phyloP scores from a whole-genome alignment of 202 grass and related monocot genomes.

The Digitaria exilis region DNA sequence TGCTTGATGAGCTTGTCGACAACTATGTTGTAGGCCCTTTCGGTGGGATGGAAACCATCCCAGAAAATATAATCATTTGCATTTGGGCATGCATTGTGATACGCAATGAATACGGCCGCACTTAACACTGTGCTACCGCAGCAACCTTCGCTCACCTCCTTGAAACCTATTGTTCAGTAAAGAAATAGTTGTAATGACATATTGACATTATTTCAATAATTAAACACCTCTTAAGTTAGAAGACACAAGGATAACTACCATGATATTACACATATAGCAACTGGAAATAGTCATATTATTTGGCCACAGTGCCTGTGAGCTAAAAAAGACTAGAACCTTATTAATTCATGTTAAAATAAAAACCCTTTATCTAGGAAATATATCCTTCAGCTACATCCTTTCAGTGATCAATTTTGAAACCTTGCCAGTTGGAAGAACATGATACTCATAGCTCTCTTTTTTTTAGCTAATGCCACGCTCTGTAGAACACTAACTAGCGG shows the following conservation, averaged over 20 bases:
- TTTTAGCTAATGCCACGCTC: too few species aligned
- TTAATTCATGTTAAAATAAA: too few species aligned
- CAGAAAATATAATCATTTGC: slow-evolving; percentile 62
- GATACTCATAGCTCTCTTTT: too few species aligned
- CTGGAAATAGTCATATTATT: neutral
- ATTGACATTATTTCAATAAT: neutral
- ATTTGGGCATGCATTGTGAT: slow-evolving; percentile 50
- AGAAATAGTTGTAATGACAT: neutral
- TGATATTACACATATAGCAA: neutral
- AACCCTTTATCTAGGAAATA: too few species aligned
- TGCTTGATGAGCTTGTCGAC: slow-evolving; percentile 53
- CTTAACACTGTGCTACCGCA: slow-evolving; percentile 62
- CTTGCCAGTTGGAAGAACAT: too few species aligned
- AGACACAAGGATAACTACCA: neutral
- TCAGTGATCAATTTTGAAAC: too few species aligned
- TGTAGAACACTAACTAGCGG: neutral
- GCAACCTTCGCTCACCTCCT: slow-evolving; percentile 50
- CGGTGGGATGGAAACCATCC: slow-evolving; percentile 68
- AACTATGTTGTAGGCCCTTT: slow-evolving; percentile 59
- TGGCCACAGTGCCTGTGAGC: neutral
- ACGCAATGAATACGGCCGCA: slow-evolving; percentile 47
- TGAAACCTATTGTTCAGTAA: slow-evolving; percentile 53
- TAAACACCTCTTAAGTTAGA: neutral
- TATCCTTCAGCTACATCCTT: too few species aligned
- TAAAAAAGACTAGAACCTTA: too few species aligned